Evolutionary conservation across 2,329 filamentous ascomycete genomes (phyloP), one percentile per base, ranked within the genome.

Genomic region (Ciborinia camelliae): DNA sequence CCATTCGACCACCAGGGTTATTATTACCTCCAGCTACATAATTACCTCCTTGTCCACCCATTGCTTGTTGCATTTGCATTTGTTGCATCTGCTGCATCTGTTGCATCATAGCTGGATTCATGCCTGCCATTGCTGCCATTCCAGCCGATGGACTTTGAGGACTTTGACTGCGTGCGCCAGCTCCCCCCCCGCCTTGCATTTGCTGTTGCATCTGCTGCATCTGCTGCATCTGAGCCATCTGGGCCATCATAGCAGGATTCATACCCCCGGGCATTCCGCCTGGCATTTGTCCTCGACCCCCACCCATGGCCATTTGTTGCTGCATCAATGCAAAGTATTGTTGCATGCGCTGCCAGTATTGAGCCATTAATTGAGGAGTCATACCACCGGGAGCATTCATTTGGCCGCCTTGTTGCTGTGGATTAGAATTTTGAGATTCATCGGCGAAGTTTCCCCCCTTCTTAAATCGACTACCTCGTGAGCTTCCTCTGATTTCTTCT

Each of bases 341-440:
- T 78, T 99, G 95, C 94, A 99, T 98, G 55, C 93, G 87, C 77
- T 97, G 92, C 87, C 95, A 96, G 79, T 98, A 97, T 76, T 97
- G 93, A 2, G 95, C 95, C 92, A 98, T 97, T 81, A 96, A 89
- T 74, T 97, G 92, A 0, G 94, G 94, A 26, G 91, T 96, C 90
- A 98, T 96, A 68, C 90, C 89, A 60, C 82, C 76, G 76, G 74
- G 79, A 77, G 64, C 75, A 58, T 58, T 58, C 77, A 68, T 76
- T 64, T 77, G 74, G 39, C 72, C 73, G 57, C 70, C 71, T 59
- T 68, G 70, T 51, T 64, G 62, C 52, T 73, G 71, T 60, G 75
- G 74, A 67, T 78, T 78, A 30, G 73, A 70, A 58, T 77, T 77
- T 66, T 79, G 78, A 66, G 77, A 77, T 51, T 82, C 79, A 67